These are phyloP conservation scores for Tricharina praecox DNA, from an alignment of 495 filamentous ascomycete species.

Conservation along the genomic window DNA sequence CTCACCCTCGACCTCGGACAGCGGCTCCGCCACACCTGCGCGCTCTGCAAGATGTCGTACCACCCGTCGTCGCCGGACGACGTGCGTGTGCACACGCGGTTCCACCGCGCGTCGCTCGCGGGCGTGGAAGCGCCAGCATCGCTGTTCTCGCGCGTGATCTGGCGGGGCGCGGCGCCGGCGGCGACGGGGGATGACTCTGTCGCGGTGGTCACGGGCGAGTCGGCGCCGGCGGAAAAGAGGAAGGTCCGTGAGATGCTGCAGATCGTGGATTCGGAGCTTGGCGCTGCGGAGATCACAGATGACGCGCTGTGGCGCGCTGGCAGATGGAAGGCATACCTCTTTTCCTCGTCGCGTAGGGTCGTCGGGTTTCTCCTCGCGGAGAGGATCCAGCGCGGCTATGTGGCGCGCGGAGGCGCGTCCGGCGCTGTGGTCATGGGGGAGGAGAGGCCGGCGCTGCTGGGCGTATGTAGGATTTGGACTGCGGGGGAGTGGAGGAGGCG, in stretches of 20 bases:
- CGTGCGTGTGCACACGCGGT: constrained; percentile 46
- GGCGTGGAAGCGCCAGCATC: constrained; percentile 39
- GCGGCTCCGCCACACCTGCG: constrained; percentile 43
- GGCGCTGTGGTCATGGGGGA: constrained; percentile 3
- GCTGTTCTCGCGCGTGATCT: background rate
- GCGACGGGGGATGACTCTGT: background rate
- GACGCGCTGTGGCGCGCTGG: constrained; percentile 44
- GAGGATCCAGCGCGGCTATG: constrained; percentile 41
- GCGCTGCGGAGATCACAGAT: constrained; percentile 44
- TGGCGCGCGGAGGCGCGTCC: background rate
- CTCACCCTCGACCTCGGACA: constrained; percentile 51
- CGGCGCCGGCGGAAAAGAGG: constrained; percentile 35
- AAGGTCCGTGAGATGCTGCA: constrained; percentile 46
- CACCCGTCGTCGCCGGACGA: constrained; percentile 50
- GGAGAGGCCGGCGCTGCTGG: constrained; percentile 1
- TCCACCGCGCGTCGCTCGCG: constrained; percentile 47
- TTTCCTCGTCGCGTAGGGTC: constrained; percentile 46
- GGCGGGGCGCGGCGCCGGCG: background rate
- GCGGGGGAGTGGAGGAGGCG: background rate
- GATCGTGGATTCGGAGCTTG: constrained; percentile 50
- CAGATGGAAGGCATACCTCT: constrained; percentile 48
- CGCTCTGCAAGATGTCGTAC: constrained; percentile 54
- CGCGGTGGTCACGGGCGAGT: background rate
- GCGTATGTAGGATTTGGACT: constrained; percentile 4
- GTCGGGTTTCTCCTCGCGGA: constrained; percentile 51